Conservation (phyloP, 192 early-diverging fungal species). For the Coemansia sp. region DNA sequence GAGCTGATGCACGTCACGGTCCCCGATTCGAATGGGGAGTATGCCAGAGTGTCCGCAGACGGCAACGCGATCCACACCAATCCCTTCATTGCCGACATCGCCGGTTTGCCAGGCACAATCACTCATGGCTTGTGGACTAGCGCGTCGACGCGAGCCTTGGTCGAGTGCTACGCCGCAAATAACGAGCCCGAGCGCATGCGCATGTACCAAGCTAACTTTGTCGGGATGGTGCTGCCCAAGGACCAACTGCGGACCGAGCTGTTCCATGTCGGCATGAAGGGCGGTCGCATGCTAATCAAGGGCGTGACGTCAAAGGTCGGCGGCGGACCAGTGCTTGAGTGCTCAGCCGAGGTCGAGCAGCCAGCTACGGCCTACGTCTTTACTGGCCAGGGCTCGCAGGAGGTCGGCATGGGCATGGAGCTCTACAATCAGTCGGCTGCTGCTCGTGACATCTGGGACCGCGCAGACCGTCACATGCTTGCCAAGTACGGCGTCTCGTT, state of each 20-base stretch:
- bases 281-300: constrained; percentile 90
- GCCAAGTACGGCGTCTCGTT: constrained; percentile 87
- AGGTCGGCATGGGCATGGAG: constrained; percentile 96
- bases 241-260: constrained; percentile 85
- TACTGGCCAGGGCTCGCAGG: constrained; percentile 96
- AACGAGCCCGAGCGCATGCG: constrained; percentile 85
- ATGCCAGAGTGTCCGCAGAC: constrained; percentile 81
- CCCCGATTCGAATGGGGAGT: constrained; percentile 78
- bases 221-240: constrained; percentile 90
- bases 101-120: constrained; percentile 85
- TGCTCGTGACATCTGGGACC: constrained; percentile 90
- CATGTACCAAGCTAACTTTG: constrained; percentile 77
- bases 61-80: constrained; percentile 94
- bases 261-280: constrained; percentile 90
- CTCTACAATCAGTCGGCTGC: constrained; percentile 80
- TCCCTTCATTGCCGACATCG: constrained; percentile 88
- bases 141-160: constrained; percentile 87
- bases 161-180: constrained; percentile 87
- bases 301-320: constrained; percentile 79
- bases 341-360: constrained; percentile 89
- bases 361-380: constrained; percentile 91
- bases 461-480: constrained; percentile 85
- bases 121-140: constrained; percentile 97
- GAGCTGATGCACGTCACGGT: constrained; percentile 24
- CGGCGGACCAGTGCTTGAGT: constrained; percentile 69